Conservation (phyloP, 192 early-diverging fungal species). For the Entophlyctis helioformis region DNA sequence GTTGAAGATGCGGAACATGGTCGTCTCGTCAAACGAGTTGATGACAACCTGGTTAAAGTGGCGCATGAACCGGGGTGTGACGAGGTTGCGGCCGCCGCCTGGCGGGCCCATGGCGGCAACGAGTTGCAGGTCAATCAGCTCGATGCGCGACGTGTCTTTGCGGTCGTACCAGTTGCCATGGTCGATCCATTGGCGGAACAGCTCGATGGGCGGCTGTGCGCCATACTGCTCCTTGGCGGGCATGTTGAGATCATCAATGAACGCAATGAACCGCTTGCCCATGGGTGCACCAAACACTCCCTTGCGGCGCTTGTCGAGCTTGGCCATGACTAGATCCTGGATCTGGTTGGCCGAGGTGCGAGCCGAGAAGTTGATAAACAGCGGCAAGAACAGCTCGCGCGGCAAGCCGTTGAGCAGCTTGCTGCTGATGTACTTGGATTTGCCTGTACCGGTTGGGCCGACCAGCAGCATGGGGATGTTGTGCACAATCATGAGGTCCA, state of each 20-base stretch:
- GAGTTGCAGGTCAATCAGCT: constrained; percentile 46
- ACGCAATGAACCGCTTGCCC: constrained; percentile 36
- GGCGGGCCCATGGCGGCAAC: constrained; percentile 50
- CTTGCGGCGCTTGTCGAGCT: constrained; percentile 48
- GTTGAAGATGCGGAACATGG: constrained; percentile 44
- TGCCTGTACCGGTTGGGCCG: constrained; percentile 51
- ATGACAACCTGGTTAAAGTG: constrained; percentile 54
- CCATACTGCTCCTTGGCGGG: constrained; percentile 51
- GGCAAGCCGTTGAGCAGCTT: constrained; percentile 37
- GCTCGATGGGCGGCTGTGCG: constrained; percentile 49
- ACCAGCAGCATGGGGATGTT: constrained; percentile 35
- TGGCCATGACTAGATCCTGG: constrained; percentile 51
- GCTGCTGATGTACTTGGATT: constrained; percentile 47
- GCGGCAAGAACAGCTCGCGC: constrained; percentile 37
- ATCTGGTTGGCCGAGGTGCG: constrained; percentile 41
- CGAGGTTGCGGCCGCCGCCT: constrained; percentile 47
- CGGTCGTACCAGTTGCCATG: constrained; percentile 57
- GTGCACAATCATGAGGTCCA: constrained; percentile 42
- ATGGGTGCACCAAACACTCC: constrained; percentile 47
- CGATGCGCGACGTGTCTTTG: constrained; percentile 42
- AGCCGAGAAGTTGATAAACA: constrained; percentile 52
- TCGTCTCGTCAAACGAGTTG: constrained; percentile 42
- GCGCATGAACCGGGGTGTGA: constrained; percentile 44
- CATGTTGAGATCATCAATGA: constrained; percentile 54
- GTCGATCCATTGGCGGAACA: constrained; percentile 46